phyloP scores from a whole-genome alignment of 176 grass and related monocot genomes.

The Echinochloa phyllopogon region DNA sequence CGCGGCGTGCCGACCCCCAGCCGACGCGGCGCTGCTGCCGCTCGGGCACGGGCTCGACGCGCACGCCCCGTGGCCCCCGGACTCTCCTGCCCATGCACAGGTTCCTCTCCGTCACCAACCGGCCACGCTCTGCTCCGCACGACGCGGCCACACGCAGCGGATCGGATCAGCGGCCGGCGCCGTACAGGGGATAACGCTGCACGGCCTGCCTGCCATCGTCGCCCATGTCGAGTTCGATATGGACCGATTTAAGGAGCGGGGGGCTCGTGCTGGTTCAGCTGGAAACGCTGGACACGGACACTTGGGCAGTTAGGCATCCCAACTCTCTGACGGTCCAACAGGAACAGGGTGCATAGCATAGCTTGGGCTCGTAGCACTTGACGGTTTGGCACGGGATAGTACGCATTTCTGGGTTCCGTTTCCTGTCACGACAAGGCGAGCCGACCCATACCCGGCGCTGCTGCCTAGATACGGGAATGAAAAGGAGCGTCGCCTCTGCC shows the following conservation, averaged over 20 bases:
- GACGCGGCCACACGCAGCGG: not conserved
- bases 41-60: not conserved
- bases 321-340: too few relatives aligned
- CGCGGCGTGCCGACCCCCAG: not conserved
- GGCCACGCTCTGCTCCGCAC: not conserved
- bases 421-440: conserved; percentile 17
- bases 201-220: not conserved
- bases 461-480: not conserved
- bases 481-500: not conserved
- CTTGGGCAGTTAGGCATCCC: too few relatives aligned
- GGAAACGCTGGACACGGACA: too few relatives aligned
- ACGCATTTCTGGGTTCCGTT: not conserved
- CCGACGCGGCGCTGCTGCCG: not conserved
- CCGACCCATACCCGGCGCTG: not conserved
- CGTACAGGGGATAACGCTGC: not conserved
- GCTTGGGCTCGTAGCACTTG: too few relatives aligned
- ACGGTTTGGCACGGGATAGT: too few relatives aligned
- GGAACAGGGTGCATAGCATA: too few relatives aligned
- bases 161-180: not conserved
- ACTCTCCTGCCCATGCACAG: not conserved
- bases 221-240: not conserved
- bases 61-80: not conserved
- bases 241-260: not conserved
- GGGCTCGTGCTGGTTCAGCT: too few relatives aligned
- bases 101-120: not conserved